Conservation (phyloP, 2,329 filamentous ascomycete genomes). For the Tolypocladium tundrense region DNA sequence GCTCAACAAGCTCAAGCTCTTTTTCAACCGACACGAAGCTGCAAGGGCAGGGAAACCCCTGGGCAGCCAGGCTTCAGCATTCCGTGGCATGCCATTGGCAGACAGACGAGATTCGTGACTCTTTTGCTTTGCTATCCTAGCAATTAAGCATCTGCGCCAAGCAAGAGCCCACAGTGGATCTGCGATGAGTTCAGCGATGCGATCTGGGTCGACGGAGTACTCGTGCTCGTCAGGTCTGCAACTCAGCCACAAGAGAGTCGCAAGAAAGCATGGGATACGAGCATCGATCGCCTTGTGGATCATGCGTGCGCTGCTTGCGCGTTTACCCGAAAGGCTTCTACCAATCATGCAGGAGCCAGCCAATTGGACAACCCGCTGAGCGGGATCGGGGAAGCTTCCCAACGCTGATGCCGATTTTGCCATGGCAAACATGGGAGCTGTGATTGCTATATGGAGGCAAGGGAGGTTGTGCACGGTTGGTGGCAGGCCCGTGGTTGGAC, state of each 20-base stretch:
- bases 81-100: neutral
- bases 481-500: neutral
- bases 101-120: neutral
- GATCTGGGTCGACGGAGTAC: neutral
- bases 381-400: neutral
- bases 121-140: neutral
- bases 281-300: neutral
- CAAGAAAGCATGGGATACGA: neutral
- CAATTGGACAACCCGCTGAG: neutral
- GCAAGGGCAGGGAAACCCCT: neutral
- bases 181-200: neutral
- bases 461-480: neutral
- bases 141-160: neutral
- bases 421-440: neutral
- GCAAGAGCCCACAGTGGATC: neutral
- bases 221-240: neutral
- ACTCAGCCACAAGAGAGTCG: neutral
- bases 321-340: neutral
- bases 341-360: neutral
- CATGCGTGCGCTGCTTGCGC: neutral
- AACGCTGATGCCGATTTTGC: neutral
- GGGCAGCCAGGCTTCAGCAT: neutral
- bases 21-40: neutral
- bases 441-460: neutral
- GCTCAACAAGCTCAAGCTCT: neutral